A percentile compares a stretch with the other conserved stretches of the same genome.
Conservation (phyloP, 768 basidiomycete species). For the Dacryopinax primogenitus region DNA sequence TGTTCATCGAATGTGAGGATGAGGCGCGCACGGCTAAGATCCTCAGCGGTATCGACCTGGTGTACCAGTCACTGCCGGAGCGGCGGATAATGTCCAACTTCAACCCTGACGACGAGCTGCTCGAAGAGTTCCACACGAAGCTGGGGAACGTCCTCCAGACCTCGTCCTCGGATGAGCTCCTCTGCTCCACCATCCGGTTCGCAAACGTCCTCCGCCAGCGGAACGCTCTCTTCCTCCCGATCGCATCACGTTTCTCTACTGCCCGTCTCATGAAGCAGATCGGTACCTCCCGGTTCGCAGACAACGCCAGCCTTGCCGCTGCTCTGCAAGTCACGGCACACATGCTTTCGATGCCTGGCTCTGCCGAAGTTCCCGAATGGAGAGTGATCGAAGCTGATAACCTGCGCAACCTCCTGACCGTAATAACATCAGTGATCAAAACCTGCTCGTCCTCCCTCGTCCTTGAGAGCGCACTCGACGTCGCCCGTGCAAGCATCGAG, state of each 20-base stretch:
- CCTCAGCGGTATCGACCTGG: not conserved
- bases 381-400: not conserved
- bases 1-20: not conserved
- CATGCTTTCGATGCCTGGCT: not conserved
- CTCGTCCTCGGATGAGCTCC: not conserved
- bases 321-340: not conserved
- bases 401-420: not conserved
- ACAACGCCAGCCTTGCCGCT: not conserved
- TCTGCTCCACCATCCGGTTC: not conserved
- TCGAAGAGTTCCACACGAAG: constrained; percentile 2
- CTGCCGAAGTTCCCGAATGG: not conserved
- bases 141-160: not conserved
- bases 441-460: not conserved
- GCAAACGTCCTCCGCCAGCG: constrained; percentile 2
- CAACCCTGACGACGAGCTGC: constrained; percentile 3
- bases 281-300: not conserved
- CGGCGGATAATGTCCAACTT: not conserved
- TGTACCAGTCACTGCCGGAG: not conserved
- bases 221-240: not conserved
- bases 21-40: not conserved
- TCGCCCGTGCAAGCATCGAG: not conserved
- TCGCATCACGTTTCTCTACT: not conserved
- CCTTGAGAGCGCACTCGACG: not conserved
- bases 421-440: not conserved
- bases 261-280: not conserved